Conservation (phyloP, 495 filamentous ascomycete genomes). For the Neurospora sp. region DNA sequence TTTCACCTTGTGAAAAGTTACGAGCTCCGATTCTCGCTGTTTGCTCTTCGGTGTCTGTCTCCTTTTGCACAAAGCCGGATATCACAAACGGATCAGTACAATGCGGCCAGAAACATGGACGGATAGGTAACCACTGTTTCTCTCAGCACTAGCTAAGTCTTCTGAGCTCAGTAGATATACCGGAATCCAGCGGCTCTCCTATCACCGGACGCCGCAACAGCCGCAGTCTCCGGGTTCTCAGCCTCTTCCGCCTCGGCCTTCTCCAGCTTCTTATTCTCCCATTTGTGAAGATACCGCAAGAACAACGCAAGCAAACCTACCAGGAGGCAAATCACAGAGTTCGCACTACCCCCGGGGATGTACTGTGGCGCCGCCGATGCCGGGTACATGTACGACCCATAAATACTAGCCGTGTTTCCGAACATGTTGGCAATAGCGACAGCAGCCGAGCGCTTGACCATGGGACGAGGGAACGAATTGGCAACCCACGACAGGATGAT, state of each 20-base stretch:
- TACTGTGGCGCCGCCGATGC: constrained; percentile 40
- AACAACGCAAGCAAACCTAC: constrained; percentile 31
- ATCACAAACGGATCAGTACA: neutral
- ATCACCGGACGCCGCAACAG: neutral
- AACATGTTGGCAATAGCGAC: constrained; percentile 48
- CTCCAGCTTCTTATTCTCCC: constrained; percentile 43
- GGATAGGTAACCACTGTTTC: neutral
- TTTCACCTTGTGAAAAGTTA: neutral
- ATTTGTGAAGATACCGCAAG: constrained; percentile 32
- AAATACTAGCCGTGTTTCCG: constrained; percentile 44
- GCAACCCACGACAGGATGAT: constrained; percentile 45
- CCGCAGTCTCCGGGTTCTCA: constrained; percentile 7
- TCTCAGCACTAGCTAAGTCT: neutral
- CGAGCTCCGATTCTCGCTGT: neutral
- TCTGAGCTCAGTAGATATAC: constrained; percentile 7
- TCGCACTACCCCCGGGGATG: constrained; percentile 32
- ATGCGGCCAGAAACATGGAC: neutral
- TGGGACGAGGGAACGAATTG: constrained; percentile 41
- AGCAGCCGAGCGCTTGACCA: constrained; percentile 42
- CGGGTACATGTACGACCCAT: constrained; percentile 48
- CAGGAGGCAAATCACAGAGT: constrained; percentile 35
- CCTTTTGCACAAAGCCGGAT: too few species aligned
- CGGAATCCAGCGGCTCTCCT: constrained; percentile 9
- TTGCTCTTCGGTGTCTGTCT: too few species aligned
- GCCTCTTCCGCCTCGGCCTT: constrained; percentile 22